Evolutionary conservation across 768 basidiomycete genomes (phyloP).

Genomic region (Pisolithus microcarpus): DNA sequence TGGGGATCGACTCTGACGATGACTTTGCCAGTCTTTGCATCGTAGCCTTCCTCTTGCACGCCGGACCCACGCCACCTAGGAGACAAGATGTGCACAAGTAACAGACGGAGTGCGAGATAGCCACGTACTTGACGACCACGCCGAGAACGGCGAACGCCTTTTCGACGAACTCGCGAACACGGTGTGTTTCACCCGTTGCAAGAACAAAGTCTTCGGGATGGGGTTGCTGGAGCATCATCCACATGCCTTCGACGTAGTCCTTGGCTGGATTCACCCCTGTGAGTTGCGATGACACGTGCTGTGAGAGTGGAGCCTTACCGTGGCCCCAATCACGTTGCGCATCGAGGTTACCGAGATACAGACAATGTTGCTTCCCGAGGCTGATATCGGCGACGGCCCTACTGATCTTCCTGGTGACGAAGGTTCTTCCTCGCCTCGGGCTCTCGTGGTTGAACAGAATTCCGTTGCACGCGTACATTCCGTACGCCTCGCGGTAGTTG

Average conservation of each 20-base stretch:
- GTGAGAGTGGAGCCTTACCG: conserved; percentile 41
- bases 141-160: conserved; percentile 71
- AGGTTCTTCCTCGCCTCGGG: conserved; percentile 87
- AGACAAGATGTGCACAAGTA: conserved; percentile 1
- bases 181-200: conserved; percentile 93
- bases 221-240: conserved; percentile 90
- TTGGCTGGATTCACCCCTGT: conserved; percentile 42
- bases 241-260: conserved; percentile 97
- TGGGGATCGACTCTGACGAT: conserved; percentile 80
- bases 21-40: conserved; percentile 57
- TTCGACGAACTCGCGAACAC: conserved; percentile 88
- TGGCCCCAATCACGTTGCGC: conserved; percentile 98
- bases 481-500: conserved; percentile 92
- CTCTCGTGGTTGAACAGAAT: conserved; percentile 99
- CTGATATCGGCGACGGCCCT: conserved; percentile 90
- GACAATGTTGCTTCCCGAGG: conserved; percentile 79
- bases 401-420: conserved; percentile 93
- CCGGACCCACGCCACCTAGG: conserved; percentile 71
- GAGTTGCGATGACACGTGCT: conserved; percentile 5
- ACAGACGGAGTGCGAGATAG: background rate
- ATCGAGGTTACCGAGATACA: conserved; percentile 93
- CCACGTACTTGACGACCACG: conserved; percentile 54
- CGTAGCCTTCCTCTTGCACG: conserved; percentile 71
- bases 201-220: conserved; percentile 85
- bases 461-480: conserved; percentile 94